Evolutionary conservation across 2,329 filamentous ascomycete genomes (phyloP), one percentile per base, ranked within the genome.

Genomic region (Ophiostoma ulmi): DNA sequence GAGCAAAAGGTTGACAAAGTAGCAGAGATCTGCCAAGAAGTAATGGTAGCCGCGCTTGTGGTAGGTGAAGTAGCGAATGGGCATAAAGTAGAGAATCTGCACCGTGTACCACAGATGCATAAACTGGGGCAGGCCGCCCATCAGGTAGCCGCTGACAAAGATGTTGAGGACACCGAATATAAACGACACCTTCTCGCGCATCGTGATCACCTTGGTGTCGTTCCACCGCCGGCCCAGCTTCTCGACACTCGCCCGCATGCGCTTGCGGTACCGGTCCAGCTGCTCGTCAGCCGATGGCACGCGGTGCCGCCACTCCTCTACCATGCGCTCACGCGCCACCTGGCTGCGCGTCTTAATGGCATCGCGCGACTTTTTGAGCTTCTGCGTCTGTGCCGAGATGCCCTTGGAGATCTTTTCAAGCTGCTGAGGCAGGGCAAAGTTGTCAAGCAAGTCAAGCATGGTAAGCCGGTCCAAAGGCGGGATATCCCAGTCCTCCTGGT

Each of bases 111-210:
- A 99, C 75, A 91, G 82, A 75, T 97, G 94, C 80, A 98, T 97
- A 79, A 88, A 90, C 75, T 97, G 85, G 0, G 95, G 93, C 75
- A 85, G 90, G 39, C 88, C 93, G 72, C 95, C 95, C 69, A 99
- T 91, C 66, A 99, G 83, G 79, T 97, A 98, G 71, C 94, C 95
- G 75, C 93, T 97, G 78, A 98, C 89, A 80, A 99, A 97, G 79
- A 99, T 95, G 81, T 99, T 99, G 82, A 97, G 88, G 75, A 97
- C 94, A 76, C 93, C 95, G 72, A 89, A 94, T 73, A 99, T 97
- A 80, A 99, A 99, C 6, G 94, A 94, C 67, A 96, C 83, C 84
- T 99, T 99, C 82, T 99, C 95, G 72, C 94, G 89, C 68, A 92
- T 80, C 1, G 93, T 97, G 75, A 99, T 93, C 10, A 88, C 90